phyloP scores from a whole-genome alignment of 257 asterid species.

The Nicotiana noctiflora region DNA sequence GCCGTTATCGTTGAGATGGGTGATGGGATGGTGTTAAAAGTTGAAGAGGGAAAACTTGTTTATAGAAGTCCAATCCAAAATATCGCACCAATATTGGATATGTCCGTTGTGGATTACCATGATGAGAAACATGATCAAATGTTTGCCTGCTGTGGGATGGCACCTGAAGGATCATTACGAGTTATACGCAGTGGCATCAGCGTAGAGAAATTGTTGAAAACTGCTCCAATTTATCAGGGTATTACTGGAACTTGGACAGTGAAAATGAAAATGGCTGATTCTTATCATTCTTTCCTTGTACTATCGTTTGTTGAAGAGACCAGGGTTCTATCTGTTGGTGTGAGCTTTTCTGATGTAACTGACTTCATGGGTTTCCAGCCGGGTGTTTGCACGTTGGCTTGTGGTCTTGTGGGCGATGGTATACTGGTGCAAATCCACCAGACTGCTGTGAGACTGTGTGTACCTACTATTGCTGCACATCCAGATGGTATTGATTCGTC shows the following conservation, averaged over 20 bases:
- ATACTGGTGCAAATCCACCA: constrained; percentile 77
- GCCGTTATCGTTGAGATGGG: constrained; percentile 89
- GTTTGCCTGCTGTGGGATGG: constrained; percentile 97
- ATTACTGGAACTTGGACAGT: constrained; percentile 89
- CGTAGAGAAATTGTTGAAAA: constrained; percentile 82
- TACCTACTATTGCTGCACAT: constrained; percentile 47
- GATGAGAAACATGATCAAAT: constrained; percentile 87
- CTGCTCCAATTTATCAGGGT: constrained; percentile 84
- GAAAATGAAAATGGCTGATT: constrained; percentile 62
- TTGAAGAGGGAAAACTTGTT: constrained; percentile 60
- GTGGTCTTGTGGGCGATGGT: constrained; percentile 83
- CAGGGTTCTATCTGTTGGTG: constrained; percentile 94
- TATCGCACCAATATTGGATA: constrained; percentile 91
- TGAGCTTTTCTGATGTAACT: constrained; percentile 89
- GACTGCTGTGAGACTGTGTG: constrained; percentile 71
- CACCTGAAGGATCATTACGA: constrained; percentile 86
- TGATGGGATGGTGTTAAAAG: constrained; percentile 84
- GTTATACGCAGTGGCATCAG: constrained; percentile 90
- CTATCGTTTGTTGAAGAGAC: constrained; percentile 94
- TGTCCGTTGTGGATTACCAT: constrained; percentile 70
- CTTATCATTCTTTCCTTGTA: constrained; percentile 84
- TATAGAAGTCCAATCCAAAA: constrained; percentile 76
- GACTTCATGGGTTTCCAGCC: constrained; percentile 83
- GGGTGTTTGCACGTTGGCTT: constrained; percentile 86
- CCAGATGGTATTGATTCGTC: constrained; percentile 48